Base-by-base conservation (phyloP, 2,329 filamentous ascomycete species). In the Colletotrichum plurivorum region DNA sequence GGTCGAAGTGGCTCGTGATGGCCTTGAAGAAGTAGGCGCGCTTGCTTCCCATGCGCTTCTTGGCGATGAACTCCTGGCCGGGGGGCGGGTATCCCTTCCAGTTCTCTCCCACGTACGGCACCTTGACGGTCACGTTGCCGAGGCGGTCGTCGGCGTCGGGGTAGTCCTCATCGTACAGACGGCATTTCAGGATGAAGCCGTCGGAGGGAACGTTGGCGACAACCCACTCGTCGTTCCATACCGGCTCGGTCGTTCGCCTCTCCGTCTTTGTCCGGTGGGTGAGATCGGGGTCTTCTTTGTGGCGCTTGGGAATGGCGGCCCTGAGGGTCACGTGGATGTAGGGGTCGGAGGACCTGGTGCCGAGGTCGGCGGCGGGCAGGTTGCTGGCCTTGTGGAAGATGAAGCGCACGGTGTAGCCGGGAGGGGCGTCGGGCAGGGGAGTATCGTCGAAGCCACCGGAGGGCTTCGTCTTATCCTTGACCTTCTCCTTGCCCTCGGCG, bases 161-260 rank as follows among this genome's bases (percentile, higher is more conserved):
- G 41, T 91, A 90, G 80, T 98, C 95, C 78, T 98, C 95, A 76
- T 98, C 95, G 80, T 95, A 97, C 18, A 98, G 81, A 61, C 93
- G 88, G 70, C 93, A 94, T 78, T 97, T 97, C 73, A 98, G 86
- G 65, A 86, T 88, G 81, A 97, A 97, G 4, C 95, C 95, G 0
- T 88, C 89, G 0, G 90, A 84, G 0, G 95, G 95, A 2, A 98
- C 87, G 73, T 97, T 97, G 70, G 93, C 94, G 25, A 98, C 92
- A 22, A 94, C 86, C 95, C 95, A 98, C 69, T 94, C 88, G 45
- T 91, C 89, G 55, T 97, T 87, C 95, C 95, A 98, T 55, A 84
- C 85, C 0, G 95, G 95, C 74, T 95, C 88, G 1, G 89, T 91
- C 48, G 87, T 91, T 72, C 87, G 88, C 66, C 92, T 89, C 41